Conservation (phyloP, 2,329 filamentous ascomycete genomes). For the Macroventuria anomochaeta region DNA sequence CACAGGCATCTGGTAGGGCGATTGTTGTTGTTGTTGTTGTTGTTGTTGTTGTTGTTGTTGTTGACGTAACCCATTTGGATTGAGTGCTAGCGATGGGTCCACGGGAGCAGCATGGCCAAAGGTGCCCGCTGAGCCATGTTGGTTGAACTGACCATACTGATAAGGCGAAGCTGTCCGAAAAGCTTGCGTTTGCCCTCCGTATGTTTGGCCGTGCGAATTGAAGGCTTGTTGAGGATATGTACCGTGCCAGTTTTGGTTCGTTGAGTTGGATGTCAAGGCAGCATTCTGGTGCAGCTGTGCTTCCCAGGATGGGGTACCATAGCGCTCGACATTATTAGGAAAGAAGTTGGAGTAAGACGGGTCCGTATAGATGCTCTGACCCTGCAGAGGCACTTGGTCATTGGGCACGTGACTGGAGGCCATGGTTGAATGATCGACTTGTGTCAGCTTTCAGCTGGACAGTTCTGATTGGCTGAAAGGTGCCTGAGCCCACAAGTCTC, state of each 20-base stretch:
- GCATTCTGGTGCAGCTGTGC: slow-evolving; percentile 37
- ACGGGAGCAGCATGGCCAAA: slow-evolving; percentile 38
- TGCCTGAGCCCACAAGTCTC: slow-evolving; percentile 29
- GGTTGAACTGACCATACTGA: slow-evolving; percentile 42
- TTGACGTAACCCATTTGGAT: slow-evolving; percentile 33
- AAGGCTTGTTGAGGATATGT: slow-evolving; percentile 37
- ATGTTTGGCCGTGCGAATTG: slow-evolving; percentile 33
- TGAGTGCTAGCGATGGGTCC: slow-evolving; percentile 37
- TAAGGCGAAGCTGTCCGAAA: slow-evolving; percentile 42
- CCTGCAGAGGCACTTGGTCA: slow-evolving; percentile 42
- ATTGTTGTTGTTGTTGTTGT: slow-evolving; percentile 43
- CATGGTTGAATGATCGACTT: slow-evolving; percentile 33
- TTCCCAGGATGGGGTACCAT: slow-evolving; percentile 39
- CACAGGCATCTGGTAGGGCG: slow-evolving; percentile 39
- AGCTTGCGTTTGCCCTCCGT: slow-evolving; percentile 28
- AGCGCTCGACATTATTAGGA: slow-evolving; percentile 37
- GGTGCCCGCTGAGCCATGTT: slow-evolving; percentile 27
- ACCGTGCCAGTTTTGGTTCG: slow-evolving; percentile 36
- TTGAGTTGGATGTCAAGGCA: slow-evolving; percentile 25
- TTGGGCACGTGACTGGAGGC: slow-evolving; percentile 48
- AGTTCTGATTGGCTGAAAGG: slow-evolving; percentile 38
- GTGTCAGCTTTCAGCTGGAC: slow-evolving; percentile 21
- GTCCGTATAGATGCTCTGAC: slow-evolving; percentile 45
- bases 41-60: slow-evolving; percentile 43
- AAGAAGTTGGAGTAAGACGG: slow-evolving; percentile 40